Conservation (phyloP, 805 yeast genomes). For the Jamesozyma lodderae region DNA sequence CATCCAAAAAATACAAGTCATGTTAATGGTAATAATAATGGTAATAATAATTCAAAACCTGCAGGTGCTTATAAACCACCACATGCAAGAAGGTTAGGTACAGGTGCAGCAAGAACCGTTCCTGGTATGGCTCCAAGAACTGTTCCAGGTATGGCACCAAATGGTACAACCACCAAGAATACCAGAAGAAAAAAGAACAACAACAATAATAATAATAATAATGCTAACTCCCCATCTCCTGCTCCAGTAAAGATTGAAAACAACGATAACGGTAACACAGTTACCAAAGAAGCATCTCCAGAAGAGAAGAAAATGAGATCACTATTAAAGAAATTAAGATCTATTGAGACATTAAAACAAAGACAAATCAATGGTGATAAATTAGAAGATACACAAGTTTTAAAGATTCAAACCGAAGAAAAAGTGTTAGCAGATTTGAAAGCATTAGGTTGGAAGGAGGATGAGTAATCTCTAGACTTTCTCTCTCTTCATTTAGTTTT, state of each 20-base stretch:
- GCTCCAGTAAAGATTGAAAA: too few relatives aligned
- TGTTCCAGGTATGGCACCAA: slow-evolving; percentile 44
- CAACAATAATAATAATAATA: slow-evolving; percentile 23
- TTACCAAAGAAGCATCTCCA: slow-evolving; percentile 34
- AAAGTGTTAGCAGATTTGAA: slow-evolving; percentile 68
- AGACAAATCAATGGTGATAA: slow-evolving; percentile 77
- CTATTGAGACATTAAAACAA: slow-evolving; percentile 84
- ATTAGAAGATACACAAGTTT: slow-evolving; percentile 85
- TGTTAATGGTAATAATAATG: slow-evolving; percentile 10
- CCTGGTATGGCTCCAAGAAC: slow-evolving; percentile 40
- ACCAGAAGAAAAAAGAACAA: slow-evolving; percentile 67
- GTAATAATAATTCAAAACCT: slow-evolving; percentile 38
- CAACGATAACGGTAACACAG: too few relatives aligned
- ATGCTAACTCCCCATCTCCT: slow-evolving; percentile 1
- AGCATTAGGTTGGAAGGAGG: slow-evolving; percentile 62
- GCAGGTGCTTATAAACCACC: slow-evolving; percentile 96
- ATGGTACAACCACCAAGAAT: slow-evolving; percentile 58
- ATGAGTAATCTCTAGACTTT: slow-evolving; percentile 3
- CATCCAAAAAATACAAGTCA: slow-evolving; percentile 28
- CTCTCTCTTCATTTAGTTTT: neutral
- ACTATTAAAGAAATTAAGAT: slow-evolving; percentile 83
- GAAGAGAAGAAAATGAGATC: slow-evolving; percentile 92
- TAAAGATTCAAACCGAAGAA: slow-evolving; percentile 81
- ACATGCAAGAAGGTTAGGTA: slow-evolving; percentile 62
- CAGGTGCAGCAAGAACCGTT: slow-evolving; percentile 30